These are phyloP conservation scores for Ceratocystis harringtonii DNA, from an alignment of 2,329 filamentous ascomycete species.

Conservation along the genomic window DNA sequence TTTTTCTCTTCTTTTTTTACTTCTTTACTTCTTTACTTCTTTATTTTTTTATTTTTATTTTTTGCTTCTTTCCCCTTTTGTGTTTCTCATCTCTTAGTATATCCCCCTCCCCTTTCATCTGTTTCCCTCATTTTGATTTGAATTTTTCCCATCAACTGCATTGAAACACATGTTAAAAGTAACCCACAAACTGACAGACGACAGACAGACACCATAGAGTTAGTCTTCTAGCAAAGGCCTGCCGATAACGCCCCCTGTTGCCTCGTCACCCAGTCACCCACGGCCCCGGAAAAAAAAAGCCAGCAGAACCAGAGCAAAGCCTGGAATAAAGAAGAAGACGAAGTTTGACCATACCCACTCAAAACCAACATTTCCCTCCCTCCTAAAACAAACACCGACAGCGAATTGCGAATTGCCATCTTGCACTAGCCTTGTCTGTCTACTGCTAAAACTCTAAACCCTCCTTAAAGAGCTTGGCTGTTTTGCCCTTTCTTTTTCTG, in stretches of 20 bases:
- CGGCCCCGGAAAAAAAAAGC: constrained; percentile 3
- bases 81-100: background rate
- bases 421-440: background rate
- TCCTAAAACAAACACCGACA: background rate
- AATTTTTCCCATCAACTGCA: background rate
- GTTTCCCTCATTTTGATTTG: background rate
- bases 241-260: constrained; percentile 8
- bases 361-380: background rate
- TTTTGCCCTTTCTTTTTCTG: background rate
- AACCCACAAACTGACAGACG: background rate
- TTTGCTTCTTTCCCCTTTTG: background rate
- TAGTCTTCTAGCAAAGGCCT: background rate
- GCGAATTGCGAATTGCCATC: background rate
- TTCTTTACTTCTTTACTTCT: background rate
- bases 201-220: background rate
- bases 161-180: background rate
- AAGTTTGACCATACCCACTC: background rate
- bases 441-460: too few species aligned
- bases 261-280: constrained; percentile 3
- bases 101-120: background rate
- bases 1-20: background rate
- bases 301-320: background rate
- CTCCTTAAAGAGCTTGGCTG: background rate
- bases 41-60: background rate
- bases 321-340: too few species aligned